Evolutionary conservation across 345 rosid genomes (phyloP), one percentile per base, ranked within the genome.

Genomic region (Lepidium africanum): DNA sequence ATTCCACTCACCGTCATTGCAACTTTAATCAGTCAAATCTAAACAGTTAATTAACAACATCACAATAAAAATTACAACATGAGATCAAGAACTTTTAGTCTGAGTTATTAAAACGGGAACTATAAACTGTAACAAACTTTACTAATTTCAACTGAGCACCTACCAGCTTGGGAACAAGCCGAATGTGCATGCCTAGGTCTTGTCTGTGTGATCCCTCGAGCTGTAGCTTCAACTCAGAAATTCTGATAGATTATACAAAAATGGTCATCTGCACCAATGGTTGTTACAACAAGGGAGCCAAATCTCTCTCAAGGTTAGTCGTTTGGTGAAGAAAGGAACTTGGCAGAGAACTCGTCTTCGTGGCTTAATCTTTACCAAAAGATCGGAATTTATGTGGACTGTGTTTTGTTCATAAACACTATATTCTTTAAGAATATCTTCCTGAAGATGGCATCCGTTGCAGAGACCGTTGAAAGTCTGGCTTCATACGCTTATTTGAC

Each of bases 381-480:
- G 46, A 39, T 35, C 35, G 67, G 32, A 25, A 59, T 0, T 67
- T 54, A 15, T 37, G 36, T 1, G 9, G 35, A 43, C 16, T 42
- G 15, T 54, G 23, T 7, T 13, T 56, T 32, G 37, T 41, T 41
- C 47, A 39, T 51, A 30, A 14, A 52, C 16, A 14, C 40, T 36
- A 7, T 45, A 27, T 32, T 83, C 1, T 49, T 69, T 78, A 88
- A 25, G 88, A 80, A 58, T 78, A 89, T 87, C 99, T 80, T 61
- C 86, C 85, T 49, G 97, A 85, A 39, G 93, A 81, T 14, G 96
- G 82, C 85, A 89, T 83, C 69, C 96, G 83, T 62, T 83, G 91
- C 71, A 80, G 13, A 61, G 66, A 82, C 63, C 93, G 76, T 8
- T 85, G 84, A 69, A 86, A 91, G 51, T 87, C 93, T 2, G 84